A percentile compares a stretch with the other conserved stretches of the same genome.
Conservation (phyloP, 2,329 filamentous ascomycete genomes). For the Ophiocordyceps camponoti-leonardi region DNA sequence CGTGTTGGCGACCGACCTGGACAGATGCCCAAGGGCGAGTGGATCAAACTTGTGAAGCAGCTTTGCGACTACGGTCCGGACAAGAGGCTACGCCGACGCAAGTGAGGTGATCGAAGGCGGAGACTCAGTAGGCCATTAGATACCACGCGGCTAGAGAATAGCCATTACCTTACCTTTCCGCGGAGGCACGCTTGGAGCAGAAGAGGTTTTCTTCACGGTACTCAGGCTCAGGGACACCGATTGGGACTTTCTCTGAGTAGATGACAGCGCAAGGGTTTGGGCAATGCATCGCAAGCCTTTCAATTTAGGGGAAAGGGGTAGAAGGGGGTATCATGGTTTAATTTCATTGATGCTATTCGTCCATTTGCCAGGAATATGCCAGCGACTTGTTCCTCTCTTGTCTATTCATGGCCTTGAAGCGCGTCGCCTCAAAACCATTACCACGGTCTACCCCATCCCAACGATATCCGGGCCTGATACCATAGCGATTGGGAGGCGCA, state of each 20-base stretch:
- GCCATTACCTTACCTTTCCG: not conserved
- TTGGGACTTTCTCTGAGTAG: not conserved
- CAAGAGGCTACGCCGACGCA: constrained; percentile 30
- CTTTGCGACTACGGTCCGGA: constrained; percentile 35
- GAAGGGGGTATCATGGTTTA: constrained; percentile 4
- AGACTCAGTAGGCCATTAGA: not conserved
- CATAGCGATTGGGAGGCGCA: constrained; percentile 80
- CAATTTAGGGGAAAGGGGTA: not conserved
- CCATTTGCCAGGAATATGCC: constrained; percentile 93
- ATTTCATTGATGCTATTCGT: constrained; percentile 40
- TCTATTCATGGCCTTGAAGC: constrained; percentile 76
- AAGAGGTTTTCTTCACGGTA: not conserved
- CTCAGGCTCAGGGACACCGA: not conserved
- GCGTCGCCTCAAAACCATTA: constrained; percentile 85
- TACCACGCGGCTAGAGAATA: not conserved
- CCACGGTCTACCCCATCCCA: constrained; percentile 96
- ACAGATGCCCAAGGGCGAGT: constrained; percentile 34
- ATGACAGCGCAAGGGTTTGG: not conserved
- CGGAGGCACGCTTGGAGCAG: not conserved
- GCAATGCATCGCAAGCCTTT: constrained; percentile 6
- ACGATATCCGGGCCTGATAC: constrained; percentile 76
- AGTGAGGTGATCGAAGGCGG: not conserved
- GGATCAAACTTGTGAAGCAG: constrained; percentile 41
- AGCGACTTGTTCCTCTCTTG: constrained; percentile 60
- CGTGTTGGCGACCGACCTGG: constrained; percentile 34